phyloP scores from a whole-genome alignment of 2,329 filamentous ascomycete genomes.

The Paraconiothyrium sp. region DNA sequence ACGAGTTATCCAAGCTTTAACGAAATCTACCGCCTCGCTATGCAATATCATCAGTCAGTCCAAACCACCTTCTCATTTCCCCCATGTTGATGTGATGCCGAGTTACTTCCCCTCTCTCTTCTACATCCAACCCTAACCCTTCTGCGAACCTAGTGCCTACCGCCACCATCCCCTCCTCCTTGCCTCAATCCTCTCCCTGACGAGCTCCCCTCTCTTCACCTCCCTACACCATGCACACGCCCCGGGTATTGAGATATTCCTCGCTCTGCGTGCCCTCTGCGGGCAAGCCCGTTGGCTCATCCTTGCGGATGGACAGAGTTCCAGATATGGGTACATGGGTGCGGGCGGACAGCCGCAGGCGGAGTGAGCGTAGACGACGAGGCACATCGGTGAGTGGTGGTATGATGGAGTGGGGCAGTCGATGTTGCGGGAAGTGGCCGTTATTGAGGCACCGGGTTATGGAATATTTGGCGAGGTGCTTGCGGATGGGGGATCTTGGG shows the following conservation, averaged over 20 bases:
- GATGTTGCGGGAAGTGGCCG: not conserved
- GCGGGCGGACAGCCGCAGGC: conserved; percentile 37
- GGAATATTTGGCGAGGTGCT: not conserved
- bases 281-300: conserved; percentile 21
- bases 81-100: not conserved
- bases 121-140: not conserved
- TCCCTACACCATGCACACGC: conserved; percentile 35
- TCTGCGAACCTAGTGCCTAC: conserved; percentile 8
- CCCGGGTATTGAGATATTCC: conserved; percentile 12
- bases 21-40: no score
- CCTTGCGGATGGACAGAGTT: conserved; percentile 23
- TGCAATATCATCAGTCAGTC: no score
- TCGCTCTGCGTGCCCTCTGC: conserved; percentile 23
- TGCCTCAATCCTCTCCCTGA: conserved; percentile 21
- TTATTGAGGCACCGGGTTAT: no score
- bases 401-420: not conserved
- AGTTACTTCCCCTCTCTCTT: not conserved
- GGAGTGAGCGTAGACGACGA: conserved; percentile 29
- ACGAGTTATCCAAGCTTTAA: no score
- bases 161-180: conserved; percentile 23
- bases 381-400: conserved; percentile 32
- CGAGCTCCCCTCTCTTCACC: conserved; percentile 21
- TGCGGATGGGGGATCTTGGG: not conserved
- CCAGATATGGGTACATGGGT: conserved; percentile 30
- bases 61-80: no score